phyloP scores from a whole-genome alignment of 768 basidiomycete genomes.

The Suillus cothurnatus region DNA sequence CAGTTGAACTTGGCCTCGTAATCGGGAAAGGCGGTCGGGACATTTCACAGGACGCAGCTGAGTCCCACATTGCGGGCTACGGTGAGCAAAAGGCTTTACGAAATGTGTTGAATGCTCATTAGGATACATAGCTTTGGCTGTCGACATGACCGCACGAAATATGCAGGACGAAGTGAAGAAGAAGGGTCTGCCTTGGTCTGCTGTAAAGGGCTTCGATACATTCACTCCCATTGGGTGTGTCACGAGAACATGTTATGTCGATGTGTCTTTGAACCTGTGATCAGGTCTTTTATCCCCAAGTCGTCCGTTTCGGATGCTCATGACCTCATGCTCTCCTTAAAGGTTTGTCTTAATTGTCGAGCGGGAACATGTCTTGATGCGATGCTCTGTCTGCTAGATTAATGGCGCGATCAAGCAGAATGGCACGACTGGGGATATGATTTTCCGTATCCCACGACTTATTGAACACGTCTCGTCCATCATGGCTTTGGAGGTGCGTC shows the following conservation, averaged over 20 bases:
- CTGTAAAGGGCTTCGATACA: constrained; percentile 96
- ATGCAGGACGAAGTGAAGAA: constrained; percentile 92
- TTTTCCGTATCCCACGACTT: constrained; percentile 85
- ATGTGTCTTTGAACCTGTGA: constrained; percentile 12
- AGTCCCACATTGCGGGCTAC: constrained; percentile 87
- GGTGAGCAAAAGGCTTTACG: constrained; percentile 46
- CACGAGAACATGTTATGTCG: background rate
- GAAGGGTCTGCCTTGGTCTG: constrained; percentile 95
- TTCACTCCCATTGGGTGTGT: constrained; percentile 88
- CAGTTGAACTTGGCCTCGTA: constrained; percentile 96
- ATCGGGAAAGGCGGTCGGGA: constrained; percentile 88
- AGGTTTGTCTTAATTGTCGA: constrained; percentile 43
- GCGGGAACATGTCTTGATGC: background rate
- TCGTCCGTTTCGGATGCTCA: constrained; percentile 68
- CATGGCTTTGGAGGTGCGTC: constrained; percentile 89
- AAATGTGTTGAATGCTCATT: too few species aligned
- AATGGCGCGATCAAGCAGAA: constrained; percentile 85
- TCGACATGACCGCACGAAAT: constrained; percentile 97
- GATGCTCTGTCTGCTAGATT: constrained; percentile 50
- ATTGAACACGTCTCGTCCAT: constrained; percentile 93
- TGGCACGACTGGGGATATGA: constrained; percentile 87
- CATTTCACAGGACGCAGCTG: constrained; percentile 71
- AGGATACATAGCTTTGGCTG: constrained; percentile 69
- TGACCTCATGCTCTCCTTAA: constrained; percentile 73
- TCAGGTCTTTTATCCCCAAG: constrained; percentile 82